Conservation (phyloP, 2,329 filamentous ascomycete species). For the Aspergillus fijiensis region DNA sequence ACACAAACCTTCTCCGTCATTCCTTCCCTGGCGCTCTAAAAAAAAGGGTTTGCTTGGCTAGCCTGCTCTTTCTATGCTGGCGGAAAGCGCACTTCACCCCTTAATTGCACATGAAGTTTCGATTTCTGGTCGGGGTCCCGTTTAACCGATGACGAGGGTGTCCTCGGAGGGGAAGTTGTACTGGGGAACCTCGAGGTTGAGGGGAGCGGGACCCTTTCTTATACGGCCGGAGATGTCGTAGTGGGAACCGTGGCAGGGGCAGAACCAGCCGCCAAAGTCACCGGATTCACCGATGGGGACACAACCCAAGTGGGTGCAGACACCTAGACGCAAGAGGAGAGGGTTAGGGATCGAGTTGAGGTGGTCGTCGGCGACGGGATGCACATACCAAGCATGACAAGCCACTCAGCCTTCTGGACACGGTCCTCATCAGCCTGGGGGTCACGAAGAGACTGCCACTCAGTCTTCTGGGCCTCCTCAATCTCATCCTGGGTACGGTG, state of each 20-base stretch:
- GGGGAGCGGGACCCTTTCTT: conserved; percentile 92
- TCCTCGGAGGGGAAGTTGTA: conserved; percentile 93
- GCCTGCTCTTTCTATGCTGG: background rate
- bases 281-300: conserved; percentile 98
- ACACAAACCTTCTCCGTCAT: conserved; percentile 22
- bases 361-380: background rate
- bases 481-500: conserved; percentile 95
- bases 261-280: conserved; percentile 99
- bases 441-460: conserved; percentile 81
- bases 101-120: conserved; percentile 1
- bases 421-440: conserved; percentile 88
- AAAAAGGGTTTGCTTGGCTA: background rate
- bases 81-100: background rate
- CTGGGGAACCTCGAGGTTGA: conserved; percentile 91
- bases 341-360: background rate
- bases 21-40: conserved; percentile 8
- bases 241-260: conserved; percentile 99
- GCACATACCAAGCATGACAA: conserved; percentile 87
- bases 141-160: conserved; percentile 89
- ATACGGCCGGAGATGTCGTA: conserved; percentile 99
- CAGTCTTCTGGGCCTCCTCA: conserved; percentile 86
- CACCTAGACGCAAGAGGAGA: conserved; percentile 56
- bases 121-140: conserved; percentile 10
- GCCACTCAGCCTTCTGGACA: conserved; percentile 98
- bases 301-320: conserved; percentile 99